Conservation (phyloP, 164 flowering plant species). For the Paratinospora sagittata region DNA sequence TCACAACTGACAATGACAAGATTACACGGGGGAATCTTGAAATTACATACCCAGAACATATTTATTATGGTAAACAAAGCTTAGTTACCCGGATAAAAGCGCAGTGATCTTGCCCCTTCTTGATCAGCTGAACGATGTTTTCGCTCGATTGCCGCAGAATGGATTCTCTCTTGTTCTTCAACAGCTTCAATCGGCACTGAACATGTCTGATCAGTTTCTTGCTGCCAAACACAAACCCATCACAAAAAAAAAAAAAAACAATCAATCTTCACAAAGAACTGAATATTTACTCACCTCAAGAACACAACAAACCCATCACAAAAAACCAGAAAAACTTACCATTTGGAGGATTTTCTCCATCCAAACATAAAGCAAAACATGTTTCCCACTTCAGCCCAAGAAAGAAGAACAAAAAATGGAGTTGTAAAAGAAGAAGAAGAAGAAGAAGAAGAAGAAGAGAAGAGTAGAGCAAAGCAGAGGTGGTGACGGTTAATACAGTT, state of each 20-base stretch:
- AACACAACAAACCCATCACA: background rate
- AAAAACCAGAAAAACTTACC: conserved; percentile 30
- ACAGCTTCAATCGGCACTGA: conserved; percentile 61
- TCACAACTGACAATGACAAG: no score
- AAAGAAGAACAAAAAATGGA: no score
- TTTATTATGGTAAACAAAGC: background rate
- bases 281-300: background rate
- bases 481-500: background rate
- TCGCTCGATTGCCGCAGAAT: conserved; percentile 44
- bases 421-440: no score
- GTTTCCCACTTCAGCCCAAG: background rate
- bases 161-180: conserved; percentile 56
- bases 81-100: conserved; percentile 52
- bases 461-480: no score
- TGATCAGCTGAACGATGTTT: conserved; percentile 61
- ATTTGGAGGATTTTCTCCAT: conserved; percentile 79
- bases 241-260: background rate
- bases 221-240: conserved; percentile 31
- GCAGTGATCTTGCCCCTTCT: conserved; percentile 37
- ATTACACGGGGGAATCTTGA: background rate
- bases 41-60: background rate
- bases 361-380: conserved; percentile 37
- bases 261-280: background rate
- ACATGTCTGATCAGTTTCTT: conserved; percentile 57
- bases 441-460: no score